Evolutionary conservation across 257 asterid genomes (phyloP), one percentile per base, ranked within the genome.

Genomic region (Coffea canephora): DNA sequence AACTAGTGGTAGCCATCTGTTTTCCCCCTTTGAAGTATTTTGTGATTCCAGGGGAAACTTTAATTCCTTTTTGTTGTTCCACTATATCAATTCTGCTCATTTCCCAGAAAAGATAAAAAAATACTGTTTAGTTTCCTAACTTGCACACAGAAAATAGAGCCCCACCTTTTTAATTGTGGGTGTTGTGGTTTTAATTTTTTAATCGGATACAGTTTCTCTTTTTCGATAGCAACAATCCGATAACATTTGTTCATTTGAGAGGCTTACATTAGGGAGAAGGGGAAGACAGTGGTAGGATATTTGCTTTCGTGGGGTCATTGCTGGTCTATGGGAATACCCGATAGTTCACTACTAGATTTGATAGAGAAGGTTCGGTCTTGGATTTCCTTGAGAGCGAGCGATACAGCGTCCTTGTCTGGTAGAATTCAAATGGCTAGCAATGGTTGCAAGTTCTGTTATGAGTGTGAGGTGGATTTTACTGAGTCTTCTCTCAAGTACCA

Each of bases 91-190:
- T 83, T 78, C 84, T 81, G 83, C 64, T 81, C 74, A 75, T 81
- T 75, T 85, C 76, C 78, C 74, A 82, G 81, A 39, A 81, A 79
- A 43, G 25, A 39, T 2, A 39, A 39, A 57, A 71, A 71, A 81
- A 80, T 48, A 73, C 62, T 27, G 76, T 19, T 52, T 71, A 59
- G 69, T 43, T 74, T 50, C 73, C 62, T 72, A 82, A 82, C 81
- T 85, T 77, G 71, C 77, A 62, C 23, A 61, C 73, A 72, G 15
- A 69, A 78, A 70, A 81, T 61, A 82, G 83, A 81, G 83, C 69
- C 85, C 91, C 93, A 85, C 88, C 79, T 74, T 78, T 95, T 93
- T 92, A 90, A 79, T 88, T 87, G 94, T 89, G 99, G 98, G 96
- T 78, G 87, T 78, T 76, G 82, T 86, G 77, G 88, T 83, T 84